Conservation (phyloP, 495 filamentous ascomycete species). For the Penicillium odoratum region DNA sequence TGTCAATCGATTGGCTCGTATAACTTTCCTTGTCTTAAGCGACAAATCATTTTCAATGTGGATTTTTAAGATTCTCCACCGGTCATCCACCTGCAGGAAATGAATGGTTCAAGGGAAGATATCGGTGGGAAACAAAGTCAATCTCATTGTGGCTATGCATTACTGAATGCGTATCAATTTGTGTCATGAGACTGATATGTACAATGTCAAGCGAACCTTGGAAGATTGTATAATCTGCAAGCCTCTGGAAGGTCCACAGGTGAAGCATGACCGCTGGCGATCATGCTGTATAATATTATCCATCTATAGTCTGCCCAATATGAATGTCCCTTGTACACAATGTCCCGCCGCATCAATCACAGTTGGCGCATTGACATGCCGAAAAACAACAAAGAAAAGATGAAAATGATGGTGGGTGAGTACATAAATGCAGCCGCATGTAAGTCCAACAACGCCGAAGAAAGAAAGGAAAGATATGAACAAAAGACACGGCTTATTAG, state of each 20-base stretch:
- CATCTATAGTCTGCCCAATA: slow-evolving; percentile 21
- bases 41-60: neutral
- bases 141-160: neutral
- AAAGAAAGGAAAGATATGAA: slow-evolving; percentile 21
- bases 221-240: neutral
- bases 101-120: neutral
- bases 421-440: slow-evolving; percentile 17
- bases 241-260: neutral
- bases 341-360: slow-evolving; percentile 12
- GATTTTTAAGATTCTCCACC: neutral
- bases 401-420: slow-evolving; percentile 13
- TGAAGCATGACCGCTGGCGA: slow-evolving; percentile 2
- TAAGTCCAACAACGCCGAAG: slow-evolving; percentile 19
- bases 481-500: slow-evolving; percentile 13
- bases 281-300: slow-evolving; percentile 24
- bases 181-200: neutral
- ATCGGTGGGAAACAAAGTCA: neutral
- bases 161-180: neutral
- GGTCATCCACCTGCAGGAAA: neutral
- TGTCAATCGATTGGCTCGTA: slow-evolving; percentile 3
- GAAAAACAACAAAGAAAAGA: slow-evolving; percentile 5
- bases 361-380: slow-evolving; percentile 6
- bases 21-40: neutral
- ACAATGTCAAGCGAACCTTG: too few relatives aligned
- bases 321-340: slow-evolving; percentile 28